Conservation (phyloP, 1,284 basidiomycete genomes). For the Leccinum variabile region DNA sequence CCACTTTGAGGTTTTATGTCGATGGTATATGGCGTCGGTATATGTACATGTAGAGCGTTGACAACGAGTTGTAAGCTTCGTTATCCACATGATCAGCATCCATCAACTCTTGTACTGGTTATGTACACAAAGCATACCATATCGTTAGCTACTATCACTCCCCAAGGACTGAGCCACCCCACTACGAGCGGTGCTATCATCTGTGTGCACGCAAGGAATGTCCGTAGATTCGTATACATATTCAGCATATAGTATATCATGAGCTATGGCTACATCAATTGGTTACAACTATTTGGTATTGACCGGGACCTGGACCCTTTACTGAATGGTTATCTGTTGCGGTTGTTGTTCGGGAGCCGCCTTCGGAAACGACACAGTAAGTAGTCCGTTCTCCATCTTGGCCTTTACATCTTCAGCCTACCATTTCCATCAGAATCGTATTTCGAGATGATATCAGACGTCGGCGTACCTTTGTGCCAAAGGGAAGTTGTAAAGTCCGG, state of each 20-base stretch:
- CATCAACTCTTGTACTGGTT: neutral
- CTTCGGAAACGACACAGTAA: neutral
- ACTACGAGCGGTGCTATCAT: too few species aligned
- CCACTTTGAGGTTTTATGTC: too few species aligned
- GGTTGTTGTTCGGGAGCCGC: slow-evolving; percentile 1
- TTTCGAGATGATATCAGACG: too few species aligned
- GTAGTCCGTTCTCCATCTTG: slow-evolving; percentile 10
- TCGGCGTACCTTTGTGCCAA: slow-evolving; percentile 9
- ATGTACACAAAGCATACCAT: too few species aligned
- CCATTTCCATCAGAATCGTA: neutral
- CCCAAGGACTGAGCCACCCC: too few species aligned
- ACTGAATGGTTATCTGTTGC: slow-evolving; percentile 9
- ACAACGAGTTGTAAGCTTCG: too few species aligned
- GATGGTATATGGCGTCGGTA: too few species aligned
- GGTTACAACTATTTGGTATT: neutral
- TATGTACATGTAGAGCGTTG: too few species aligned
- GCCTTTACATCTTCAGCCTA: slow-evolving; percentile 12
- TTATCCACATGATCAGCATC: neutral
- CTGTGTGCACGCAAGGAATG: too few species aligned
- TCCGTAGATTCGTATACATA: neutral
- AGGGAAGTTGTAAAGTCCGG: slow-evolving; percentile 4
- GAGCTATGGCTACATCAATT: neutral
- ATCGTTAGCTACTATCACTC: too few species aligned
- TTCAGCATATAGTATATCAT: too few species aligned
- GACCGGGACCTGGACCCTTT: neutral